Conservation (phyloP, 768 basidiomycete genomes). For the Fomitopsis pulvina region DNA sequence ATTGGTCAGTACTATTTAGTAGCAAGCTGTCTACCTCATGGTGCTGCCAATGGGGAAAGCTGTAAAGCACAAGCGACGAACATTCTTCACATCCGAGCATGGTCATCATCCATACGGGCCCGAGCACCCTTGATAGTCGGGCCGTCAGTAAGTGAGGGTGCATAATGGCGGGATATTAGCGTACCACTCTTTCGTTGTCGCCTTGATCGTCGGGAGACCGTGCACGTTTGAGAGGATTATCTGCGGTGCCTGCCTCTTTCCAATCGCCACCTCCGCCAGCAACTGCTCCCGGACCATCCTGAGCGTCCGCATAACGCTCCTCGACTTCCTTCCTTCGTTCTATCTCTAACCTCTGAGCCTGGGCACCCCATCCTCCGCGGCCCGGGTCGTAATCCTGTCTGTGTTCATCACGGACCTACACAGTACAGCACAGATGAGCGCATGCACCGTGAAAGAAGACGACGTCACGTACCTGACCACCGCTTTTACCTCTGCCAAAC, state of each 20-base stretch:
- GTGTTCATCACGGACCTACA: constrained; percentile 84
- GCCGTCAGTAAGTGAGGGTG: constrained; percentile 10
- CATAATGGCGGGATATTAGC: constrained; percentile 20
- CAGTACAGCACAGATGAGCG: neutral
- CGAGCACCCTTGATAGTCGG: constrained; percentile 42
- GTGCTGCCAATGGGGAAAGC: too few species aligned
- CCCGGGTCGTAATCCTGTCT: constrained; percentile 96
- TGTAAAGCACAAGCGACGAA: neutral
- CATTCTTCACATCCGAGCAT: constrained; percentile 50
- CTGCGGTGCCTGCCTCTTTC: constrained; percentile 49
- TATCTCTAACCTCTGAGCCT: constrained; percentile 65
- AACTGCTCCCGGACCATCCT: constrained; percentile 73
- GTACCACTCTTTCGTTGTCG: constrained; percentile 48
- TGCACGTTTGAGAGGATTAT: constrained; percentile 53
- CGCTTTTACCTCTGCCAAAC: constrained; percentile 95
- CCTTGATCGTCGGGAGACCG: constrained; percentile 78
- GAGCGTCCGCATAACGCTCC: constrained; percentile 78
- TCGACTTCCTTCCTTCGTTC: constrained; percentile 79
- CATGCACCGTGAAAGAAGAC: neutral
- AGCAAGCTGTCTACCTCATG: too few species aligned
- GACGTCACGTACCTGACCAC: constrained; percentile 67
- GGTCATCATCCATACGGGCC: constrained; percentile 49
- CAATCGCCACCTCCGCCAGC: constrained; percentile 84
- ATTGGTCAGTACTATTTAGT: too few species aligned
- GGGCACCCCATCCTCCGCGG: constrained; percentile 91